phyloP scores from a whole-genome alignment of 495 filamentous ascomycete species.

The Umbilicaria muhlenbergii region DNA sequence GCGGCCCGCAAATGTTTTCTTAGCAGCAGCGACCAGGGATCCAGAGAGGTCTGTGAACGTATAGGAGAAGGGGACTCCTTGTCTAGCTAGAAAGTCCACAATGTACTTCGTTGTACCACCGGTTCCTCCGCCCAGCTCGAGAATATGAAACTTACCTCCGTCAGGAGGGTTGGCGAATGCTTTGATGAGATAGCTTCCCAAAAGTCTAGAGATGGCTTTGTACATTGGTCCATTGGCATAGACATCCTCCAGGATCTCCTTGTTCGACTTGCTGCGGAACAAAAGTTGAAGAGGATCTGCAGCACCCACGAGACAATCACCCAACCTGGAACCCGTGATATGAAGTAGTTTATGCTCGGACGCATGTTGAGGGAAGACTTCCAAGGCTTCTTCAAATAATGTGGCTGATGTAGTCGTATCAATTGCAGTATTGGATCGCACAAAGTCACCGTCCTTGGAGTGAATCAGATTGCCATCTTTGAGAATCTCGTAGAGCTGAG shows the following conservation, averaged over 20 bases:
- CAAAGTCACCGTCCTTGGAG: not conserved
- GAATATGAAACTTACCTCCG: constrained; percentile 13
- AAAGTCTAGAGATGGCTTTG: constrained; percentile 3
- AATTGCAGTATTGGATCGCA: constrained; percentile 3
- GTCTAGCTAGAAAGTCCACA: constrained; percentile 10
- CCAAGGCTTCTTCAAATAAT: constrained; percentile 1
- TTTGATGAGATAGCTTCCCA: constrained; percentile 4
- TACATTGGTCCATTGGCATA: constrained; percentile 12
- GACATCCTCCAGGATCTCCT: constrained; percentile 8
- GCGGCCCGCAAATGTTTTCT: constrained; percentile 14
- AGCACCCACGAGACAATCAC: constrained; percentile 10
- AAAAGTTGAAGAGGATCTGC: constrained; percentile 7
- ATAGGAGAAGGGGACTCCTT: constrained; percentile 21
- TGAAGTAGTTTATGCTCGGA: constrained; percentile 13
- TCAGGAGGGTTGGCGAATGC: not conserved
- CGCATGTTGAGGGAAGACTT: constrained; percentile 11
- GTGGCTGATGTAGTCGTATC: not conserved
- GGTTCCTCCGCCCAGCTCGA: constrained; percentile 31
- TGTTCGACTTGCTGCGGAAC: constrained; percentile 4
- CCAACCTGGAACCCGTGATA: constrained; percentile 8
- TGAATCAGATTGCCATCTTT: constrained; percentile 11
- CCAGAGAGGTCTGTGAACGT: constrained; percentile 31
- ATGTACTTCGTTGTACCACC: constrained; percentile 25
- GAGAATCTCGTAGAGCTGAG: constrained; percentile 19
- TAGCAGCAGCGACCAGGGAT: constrained; percentile 22